Conservation (phyloP, 1,284 basidiomycete species). For the Pseudozyma flocculosa region DNA sequence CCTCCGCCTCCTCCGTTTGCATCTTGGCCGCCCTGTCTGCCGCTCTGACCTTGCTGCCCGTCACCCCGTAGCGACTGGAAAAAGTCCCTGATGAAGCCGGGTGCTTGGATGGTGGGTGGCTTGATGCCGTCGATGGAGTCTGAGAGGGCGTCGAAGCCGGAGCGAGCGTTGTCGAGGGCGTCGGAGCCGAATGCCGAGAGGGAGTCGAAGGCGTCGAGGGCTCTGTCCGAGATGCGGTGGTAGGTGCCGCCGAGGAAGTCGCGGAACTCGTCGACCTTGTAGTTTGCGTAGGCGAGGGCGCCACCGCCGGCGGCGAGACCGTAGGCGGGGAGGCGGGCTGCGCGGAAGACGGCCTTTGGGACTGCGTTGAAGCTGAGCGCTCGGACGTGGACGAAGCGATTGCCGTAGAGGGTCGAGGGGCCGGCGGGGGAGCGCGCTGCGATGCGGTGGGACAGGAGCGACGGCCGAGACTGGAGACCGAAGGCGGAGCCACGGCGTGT, state of each 20-base stretch:
- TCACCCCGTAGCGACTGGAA: constrained; percentile 6
- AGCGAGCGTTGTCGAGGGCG: constrained; percentile 31
- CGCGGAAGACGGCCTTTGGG: constrained; percentile 45
- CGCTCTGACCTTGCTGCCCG: constrained; percentile 1
- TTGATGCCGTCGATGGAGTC: constrained; percentile 31
- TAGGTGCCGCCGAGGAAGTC: constrained; percentile 28
- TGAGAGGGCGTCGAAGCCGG: constrained; percentile 24
- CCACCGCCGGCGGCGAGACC: constrained; percentile 49
- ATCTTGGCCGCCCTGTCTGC: not conserved
- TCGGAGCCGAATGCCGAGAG: constrained; percentile 37
- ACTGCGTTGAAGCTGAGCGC: constrained; percentile 53
- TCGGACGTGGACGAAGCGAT: constrained; percentile 46
- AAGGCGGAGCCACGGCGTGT: too few relatives aligned
- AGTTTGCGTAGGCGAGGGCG: constrained; percentile 52
- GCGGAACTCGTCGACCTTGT: constrained; percentile 53
- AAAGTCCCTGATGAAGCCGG: constrained; percentile 27
- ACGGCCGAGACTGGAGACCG: too few relatives aligned
- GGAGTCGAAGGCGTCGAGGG: constrained; percentile 31
- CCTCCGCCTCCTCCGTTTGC: not conserved
- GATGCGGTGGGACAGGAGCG: too few relatives aligned
- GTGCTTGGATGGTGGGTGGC: constrained; percentile 29
- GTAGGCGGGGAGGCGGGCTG: constrained; percentile 46
- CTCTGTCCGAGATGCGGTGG: constrained; percentile 20
- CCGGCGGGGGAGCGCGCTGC: too few relatives aligned
- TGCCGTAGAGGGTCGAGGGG: constrained; percentile 6